Base-by-base conservation (phyloP, 192 early-diverging fungal species). In the Chytriomyces hyalinus region DNA sequence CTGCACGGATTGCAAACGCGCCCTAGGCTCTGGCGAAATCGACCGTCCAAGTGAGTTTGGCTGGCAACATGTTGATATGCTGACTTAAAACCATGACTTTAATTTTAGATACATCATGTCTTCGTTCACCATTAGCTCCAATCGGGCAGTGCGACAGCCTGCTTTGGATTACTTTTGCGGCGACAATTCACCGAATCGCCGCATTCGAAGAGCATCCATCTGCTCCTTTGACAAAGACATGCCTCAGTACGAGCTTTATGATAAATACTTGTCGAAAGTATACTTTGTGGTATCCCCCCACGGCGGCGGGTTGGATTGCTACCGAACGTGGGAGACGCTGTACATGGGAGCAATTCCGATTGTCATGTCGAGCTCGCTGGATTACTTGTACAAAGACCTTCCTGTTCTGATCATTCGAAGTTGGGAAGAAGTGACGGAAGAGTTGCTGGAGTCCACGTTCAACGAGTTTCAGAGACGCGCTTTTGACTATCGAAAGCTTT, bases 221-320 rank as follows among this genome's bases (percentile, higher is more conserved):
- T 65, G 63, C 63, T 26, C 11, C 15, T 65, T 28, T 26, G 4
- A 26, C 11, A 11, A 65, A 65, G 22, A 17, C 15, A 26, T 65
- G 17, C 11, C 15, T 26, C 63, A 65, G 26, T 15, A 13, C 36
- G 1, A 13, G 24, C 26, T 65, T 26, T 65, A 65, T 26, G 13
- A 15, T 13, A 2, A 65, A 65, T 13, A 20, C 36, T 26, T 70
- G 13, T 15, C 68, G 3, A 70, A 66, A 13, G 43, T 26, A 1
- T 22, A 45, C 11, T 70, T 70, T 70, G 68, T 49, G 13, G 49
- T 70, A 13, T 70, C 68, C 22, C 68, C 68, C 13, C 62, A 63
- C 62, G 68, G 68, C 15, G 22, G 15, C 22, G 68, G 68, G 13
- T 26, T 70, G 15, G 68, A 70, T 49, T 70, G 68, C 49, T 70